Percentiles rank a stretch among this genome's conserved stretches.
Evolutionary conservation across 2,329 filamentous ascomycete genomes (phyloP).

Genomic region (Epichloe glyceriae): DNA sequence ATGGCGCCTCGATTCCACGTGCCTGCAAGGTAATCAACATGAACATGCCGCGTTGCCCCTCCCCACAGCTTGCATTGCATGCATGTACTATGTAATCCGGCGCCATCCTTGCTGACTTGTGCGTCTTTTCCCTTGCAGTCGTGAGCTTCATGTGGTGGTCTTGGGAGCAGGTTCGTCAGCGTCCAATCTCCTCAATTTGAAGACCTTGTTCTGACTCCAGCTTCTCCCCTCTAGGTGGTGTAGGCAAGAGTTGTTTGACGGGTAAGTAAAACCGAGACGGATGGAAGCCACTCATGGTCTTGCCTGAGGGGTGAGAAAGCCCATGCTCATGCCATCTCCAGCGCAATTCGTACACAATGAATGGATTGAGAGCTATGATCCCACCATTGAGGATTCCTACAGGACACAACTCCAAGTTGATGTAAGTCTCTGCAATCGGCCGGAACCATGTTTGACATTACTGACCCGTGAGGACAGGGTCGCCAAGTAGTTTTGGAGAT

Average conservation of each 20-base stretch:
- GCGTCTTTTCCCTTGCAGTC: constrained; percentile 28
- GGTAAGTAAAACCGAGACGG: constrained; percentile 37
- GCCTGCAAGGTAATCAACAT: constrained; percentile 5
- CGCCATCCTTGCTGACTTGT: not conserved
- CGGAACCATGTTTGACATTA: not conserved
- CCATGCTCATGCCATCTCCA: constrained; percentile 20
- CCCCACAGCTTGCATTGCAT: not conserved
- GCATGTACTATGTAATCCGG: not conserved
- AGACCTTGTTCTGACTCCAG: constrained; percentile 17
- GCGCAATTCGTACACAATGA: constrained; percentile 91
- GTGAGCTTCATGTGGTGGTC: constrained; percentile 74
- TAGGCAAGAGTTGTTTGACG: constrained; percentile 86
- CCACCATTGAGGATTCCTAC: constrained; percentile 68
- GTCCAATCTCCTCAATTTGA: constrained; percentile 4
- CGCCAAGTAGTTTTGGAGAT: constrained; percentile 85
- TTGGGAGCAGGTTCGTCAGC: constrained; percentile 56
- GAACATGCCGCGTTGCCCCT: not conserved
- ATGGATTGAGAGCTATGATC: constrained; percentile 82
- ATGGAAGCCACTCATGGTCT: not conserved
- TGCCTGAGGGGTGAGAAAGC: not conserved
- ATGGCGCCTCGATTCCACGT: constrained; percentile 9
- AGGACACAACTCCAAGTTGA: constrained; percentile 68
- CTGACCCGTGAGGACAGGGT: constrained; percentile 37
- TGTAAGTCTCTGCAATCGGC: constrained; percentile 42
- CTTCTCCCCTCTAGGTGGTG: constrained; percentile 49